phyloP scores from a whole-genome alignment of 768 basidiomycete genomes.

The Astraeus odoratus region DNA sequence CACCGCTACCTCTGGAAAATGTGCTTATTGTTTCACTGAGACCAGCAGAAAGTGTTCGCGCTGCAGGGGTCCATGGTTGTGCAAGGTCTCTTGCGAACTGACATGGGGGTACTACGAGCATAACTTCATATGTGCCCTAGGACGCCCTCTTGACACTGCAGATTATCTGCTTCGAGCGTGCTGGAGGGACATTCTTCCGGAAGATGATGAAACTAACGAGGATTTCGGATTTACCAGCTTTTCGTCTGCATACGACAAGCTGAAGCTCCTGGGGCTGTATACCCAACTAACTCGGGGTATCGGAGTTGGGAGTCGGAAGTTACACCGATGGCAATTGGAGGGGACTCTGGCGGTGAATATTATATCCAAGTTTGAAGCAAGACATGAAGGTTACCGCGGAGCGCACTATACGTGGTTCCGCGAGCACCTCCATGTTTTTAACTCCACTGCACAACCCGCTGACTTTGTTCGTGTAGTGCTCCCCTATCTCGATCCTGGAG shows the following conservation, averaged over 20 bases:
- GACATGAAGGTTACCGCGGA: slow-evolving; percentile 18
- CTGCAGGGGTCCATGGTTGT: slow-evolving; percentile 1
- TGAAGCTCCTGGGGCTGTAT: slow-evolving; percentile 26
- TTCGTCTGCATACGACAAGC: slow-evolving; percentile 5
- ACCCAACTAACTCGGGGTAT: slow-evolving; percentile 18
- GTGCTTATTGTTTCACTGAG: neutral
- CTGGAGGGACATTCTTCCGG: slow-evolving; percentile 12
- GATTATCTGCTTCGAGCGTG: neutral
- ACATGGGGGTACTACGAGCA: neutral
- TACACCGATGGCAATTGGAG: slow-evolving; percentile 25
- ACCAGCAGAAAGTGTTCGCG: neutral
- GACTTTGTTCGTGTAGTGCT: neutral
- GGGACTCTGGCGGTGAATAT: slow-evolving; percentile 29
- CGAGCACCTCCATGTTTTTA: slow-evolving; percentile 25
- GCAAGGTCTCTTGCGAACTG: neutral
- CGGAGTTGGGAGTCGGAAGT: slow-evolving; percentile 14
- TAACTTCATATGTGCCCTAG: neutral
- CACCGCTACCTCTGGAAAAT: neutral
- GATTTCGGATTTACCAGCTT: slow-evolving; percentile 30
- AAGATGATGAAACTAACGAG: slow-evolving; percentile 21
- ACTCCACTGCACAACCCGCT: slow-evolving; percentile 2
- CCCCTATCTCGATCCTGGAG: slow-evolving; percentile 1
- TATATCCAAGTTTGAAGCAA: slow-evolving; percentile 17
- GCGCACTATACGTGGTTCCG: slow-evolving; percentile 30
- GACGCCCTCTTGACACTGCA: slow-evolving; percentile 1